Evolutionary conservation across 768 basidiomycete species (phyloP), one percentile per base, ranked within the genome.

Genomic region (Tylopilus rubrobrunneus): DNA sequence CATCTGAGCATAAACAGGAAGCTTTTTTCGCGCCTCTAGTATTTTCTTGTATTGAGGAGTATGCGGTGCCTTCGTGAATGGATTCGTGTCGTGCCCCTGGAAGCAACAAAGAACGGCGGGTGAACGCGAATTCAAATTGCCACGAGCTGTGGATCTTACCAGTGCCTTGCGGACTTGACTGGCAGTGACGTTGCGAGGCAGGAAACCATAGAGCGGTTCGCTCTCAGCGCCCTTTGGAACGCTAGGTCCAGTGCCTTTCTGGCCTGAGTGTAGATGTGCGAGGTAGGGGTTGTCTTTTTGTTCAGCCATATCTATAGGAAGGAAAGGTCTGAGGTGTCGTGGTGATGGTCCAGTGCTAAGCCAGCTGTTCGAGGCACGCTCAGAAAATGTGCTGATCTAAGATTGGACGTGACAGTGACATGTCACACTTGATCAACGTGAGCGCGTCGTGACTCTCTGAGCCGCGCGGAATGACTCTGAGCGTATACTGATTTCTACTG

Each of bases 1-100:
- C 94, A 98, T 96, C 71, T 96, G 91, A 3, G 85, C 73, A 62
- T 80, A 97, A 0, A 99, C 95, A 0, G 97, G 96, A 21, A 99
- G 76, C 66, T 90, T 89, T 75, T 86, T 92, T 53, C 97, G 83
- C 11, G 78, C 72, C 63, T 86, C 86, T 23, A 98, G 69, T 53
- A 98, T 95, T 73, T 89, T 92, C 71, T 76, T 83, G 76, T 97
- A 98, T 57, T 86, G 81, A 4, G 80, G 66, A 0, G 91, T 82
- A 67, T 86, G 87, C 0, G 91, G 88, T 55, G 67, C 71, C 53
- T 87, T 87, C 5, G 90, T 97, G 74, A 98, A 98, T 1, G 96
- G 89, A 64, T 98, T 98, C 39, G 87, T 56, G 39, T 88, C 81
- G 56, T 86, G 79, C 62, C 88, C 83, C 92, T 94, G 64, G 10